phyloP scores from a whole-genome alignment of 768 basidiomycete genomes.

The Boletus sp. region DNA sequence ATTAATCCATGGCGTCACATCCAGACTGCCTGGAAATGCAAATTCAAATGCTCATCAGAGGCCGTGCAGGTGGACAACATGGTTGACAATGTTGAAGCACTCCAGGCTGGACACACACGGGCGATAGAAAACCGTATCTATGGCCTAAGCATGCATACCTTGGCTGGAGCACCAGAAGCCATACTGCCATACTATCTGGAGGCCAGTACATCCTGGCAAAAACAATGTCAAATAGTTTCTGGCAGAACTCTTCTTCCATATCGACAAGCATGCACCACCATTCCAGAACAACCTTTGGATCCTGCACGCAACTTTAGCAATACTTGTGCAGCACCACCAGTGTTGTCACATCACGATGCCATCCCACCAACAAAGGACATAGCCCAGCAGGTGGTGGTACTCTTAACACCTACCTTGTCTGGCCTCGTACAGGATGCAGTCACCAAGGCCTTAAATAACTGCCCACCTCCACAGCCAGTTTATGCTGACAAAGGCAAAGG shows the following conservation, averaged over 20 bases:
- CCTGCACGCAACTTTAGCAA: neutral
- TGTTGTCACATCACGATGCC: neutral
- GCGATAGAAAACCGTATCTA: neutral
- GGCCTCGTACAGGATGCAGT: too few relatives aligned
- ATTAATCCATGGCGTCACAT: neutral
- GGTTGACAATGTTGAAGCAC: neutral
- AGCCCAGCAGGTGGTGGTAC: neutral
- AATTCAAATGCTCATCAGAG: neutral
- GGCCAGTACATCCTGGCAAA: neutral
- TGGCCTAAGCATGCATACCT: neutral
- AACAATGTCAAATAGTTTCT: neutral
- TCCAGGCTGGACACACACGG: neutral
- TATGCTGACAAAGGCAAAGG: too few relatives aligned
- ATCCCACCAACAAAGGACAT: neutral
- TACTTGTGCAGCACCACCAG: neutral
- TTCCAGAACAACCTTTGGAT: too few relatives aligned
- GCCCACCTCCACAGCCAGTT: too few relatives aligned
- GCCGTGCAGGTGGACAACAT: neutral
- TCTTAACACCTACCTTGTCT: neutral
- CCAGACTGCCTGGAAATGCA: conserved; percentile 2
- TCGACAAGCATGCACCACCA: neutral
- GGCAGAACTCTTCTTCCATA: neutral
- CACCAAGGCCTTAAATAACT: too few relatives aligned
- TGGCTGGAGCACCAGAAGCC: neutral
- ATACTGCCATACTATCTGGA: neutral